phyloP scores from a whole-genome alignment of 1,284 basidiomycete species.

The Cryptococcus deneoformans region DNA sequence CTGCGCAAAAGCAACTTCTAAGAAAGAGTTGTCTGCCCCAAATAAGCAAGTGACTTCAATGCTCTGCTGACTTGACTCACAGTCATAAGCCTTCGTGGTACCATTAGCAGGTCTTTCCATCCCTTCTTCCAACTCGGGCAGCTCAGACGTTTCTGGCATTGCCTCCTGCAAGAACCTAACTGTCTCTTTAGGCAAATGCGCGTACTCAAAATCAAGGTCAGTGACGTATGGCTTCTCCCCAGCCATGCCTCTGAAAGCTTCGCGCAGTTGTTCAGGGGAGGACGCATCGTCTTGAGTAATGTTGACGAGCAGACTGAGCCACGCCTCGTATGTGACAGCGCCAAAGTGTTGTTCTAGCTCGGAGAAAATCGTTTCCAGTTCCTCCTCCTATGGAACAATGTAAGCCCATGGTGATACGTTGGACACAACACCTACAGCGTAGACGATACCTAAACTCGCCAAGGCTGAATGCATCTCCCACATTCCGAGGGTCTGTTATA shows the following conservation, averaged over 20 bases:
- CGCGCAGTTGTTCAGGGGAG: constrained; percentile 84
- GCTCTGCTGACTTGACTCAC: constrained; percentile 24
- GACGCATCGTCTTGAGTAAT: constrained; percentile 91
- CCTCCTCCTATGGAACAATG: constrained; percentile 63
- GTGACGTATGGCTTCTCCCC: constrained; percentile 93
- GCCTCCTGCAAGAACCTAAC: constrained; percentile 71
- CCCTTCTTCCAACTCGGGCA: constrained; percentile 11
- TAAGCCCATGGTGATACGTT: not conserved
- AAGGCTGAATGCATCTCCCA: constrained; percentile 90
- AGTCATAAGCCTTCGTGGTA: constrained; percentile 32
- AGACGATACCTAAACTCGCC: constrained; percentile 91
- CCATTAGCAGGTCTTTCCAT: constrained; percentile 8
- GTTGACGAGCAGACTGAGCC: constrained; percentile 90
- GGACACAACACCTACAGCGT: constrained; percentile 59
- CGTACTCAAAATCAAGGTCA: constrained; percentile 84
- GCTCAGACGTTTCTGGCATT: constrained; percentile 40
- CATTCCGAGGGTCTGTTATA: constrained; percentile 61
- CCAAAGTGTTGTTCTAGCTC: constrained; percentile 83
- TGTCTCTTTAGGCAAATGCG: constrained; percentile 72
- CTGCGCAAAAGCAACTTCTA: constrained; percentile 30
- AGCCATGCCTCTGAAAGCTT: constrained; percentile 90
- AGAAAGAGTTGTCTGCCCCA: constrained; percentile 36
- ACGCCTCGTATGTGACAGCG: constrained; percentile 88
- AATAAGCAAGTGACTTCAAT: not conserved
- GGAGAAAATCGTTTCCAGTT: constrained; percentile 79